Percentiles rank a stretch among this genome's conserved stretches.
Conservation (phyloP, 2,329 filamentous ascomycete species). For the Botrytis hyacinthi region DNA sequence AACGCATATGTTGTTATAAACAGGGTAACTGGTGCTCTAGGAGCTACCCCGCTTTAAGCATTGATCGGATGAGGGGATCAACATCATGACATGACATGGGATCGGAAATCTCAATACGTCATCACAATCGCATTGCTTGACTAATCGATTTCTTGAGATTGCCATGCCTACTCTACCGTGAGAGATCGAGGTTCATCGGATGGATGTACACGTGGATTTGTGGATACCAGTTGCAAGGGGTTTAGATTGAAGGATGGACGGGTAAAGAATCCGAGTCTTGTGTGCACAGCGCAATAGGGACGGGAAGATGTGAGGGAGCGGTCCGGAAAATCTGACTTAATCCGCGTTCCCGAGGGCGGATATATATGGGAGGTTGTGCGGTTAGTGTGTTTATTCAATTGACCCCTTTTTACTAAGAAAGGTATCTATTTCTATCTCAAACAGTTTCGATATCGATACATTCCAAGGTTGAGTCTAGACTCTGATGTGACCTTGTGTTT, state of each 20-base stretch:
- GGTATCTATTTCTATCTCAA: neutral
- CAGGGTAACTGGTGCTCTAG: neutral
- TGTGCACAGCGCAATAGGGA: too few relatives aligned
- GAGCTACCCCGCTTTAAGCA: neutral
- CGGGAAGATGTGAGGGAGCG: neutral
- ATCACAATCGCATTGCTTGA: neutral
- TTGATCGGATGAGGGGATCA: neutral
- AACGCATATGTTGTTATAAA: neutral
- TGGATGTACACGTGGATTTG: neutral
- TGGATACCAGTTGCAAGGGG: neutral
- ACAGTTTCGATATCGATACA: neutral
- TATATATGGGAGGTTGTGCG: neutral
- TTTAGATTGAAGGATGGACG: neutral
- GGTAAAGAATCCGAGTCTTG: too few relatives aligned
- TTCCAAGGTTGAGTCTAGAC: too few relatives aligned
- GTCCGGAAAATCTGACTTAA: neutral
- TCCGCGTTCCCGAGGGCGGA: neutral
- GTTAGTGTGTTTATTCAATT: neutral
- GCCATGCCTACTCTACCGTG: neutral
- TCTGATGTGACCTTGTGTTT: neutral
- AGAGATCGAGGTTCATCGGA: neutral
- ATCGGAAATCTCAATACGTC: neutral
- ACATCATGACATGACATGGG: neutral
- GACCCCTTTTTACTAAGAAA: neutral
- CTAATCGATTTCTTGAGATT: constrained; percentile 13